Evolutionary conservation across 2,329 filamentous ascomycete genomes (phyloP), one percentile per base, ranked within the genome.

Genomic region (Dactylellina parvicollis): DNA sequence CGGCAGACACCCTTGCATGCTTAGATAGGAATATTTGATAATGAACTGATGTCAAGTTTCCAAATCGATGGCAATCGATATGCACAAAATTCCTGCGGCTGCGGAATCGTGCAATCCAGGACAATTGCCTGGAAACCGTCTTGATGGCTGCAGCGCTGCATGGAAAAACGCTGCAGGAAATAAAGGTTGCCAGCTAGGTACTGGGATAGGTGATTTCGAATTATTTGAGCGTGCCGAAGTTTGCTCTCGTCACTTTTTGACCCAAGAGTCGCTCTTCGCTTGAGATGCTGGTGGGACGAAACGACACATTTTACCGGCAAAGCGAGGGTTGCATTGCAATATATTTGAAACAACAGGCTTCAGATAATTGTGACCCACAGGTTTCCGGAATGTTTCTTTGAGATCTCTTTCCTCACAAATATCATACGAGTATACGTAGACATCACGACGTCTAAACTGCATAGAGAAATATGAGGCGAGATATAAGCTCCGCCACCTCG

Each of bases 301-400:
- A 65, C 54, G 60, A 72, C 49, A n/a, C n/a, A 26, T 72, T 72
- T 65, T 69, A 28, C 67, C 52, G 44, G 59, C 10, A 72, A 72
- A 72, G 67, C 67, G 67, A 72, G 36, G 67, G 67, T 72, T 72
- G 67, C 67, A 72, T 65, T 72, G 28, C 44, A 52, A 54, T 72
- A 40, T 72, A 72, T 9, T 36, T 72, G 67, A 72, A 72, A 72
- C 67, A 24, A 30, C 28, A 50, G 49, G 36, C 56, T 55, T 20
- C 18, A 49, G 46, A 49, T 26, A 55, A 47, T 47, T 52, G 14
- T 65, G 67, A 59, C 67, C 59, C 54, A 44, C 46, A 44, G 26
- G 18, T 22, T 24, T 28, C 40, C 34, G 36, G 40, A 16, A 30
- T 59, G 59, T 42, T 61, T 18, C 2, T 4, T 20, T 52, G 42